phyloP scores from a whole-genome alignment of 2,329 filamentous ascomycete species.

The Tolypocladium nubicola region DNA sequence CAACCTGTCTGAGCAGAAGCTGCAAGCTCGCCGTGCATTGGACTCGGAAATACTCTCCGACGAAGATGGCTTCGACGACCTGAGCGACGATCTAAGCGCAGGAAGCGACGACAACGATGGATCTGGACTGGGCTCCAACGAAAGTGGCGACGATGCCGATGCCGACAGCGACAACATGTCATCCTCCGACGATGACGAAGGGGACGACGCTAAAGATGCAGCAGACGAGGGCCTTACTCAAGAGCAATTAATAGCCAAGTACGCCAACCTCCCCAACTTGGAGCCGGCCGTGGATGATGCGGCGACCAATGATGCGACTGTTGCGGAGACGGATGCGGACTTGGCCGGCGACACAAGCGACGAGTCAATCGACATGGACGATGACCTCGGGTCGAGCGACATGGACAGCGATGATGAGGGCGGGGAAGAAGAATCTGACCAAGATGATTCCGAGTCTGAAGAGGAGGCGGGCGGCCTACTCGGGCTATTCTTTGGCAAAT shows the following conservation, averaged over 20 bases:
- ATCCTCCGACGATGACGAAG: conserved; percentile 52
- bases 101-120: conserved; percentile 24
- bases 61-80: conserved; percentile 34
- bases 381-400: conserved; percentile 51
- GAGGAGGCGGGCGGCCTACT: conserved; percentile 38
- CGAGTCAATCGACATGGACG: conserved; percentile 59
- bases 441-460: conserved; percentile 29
- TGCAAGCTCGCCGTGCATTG: conserved; percentile 48
- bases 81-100: conserved; percentile 34
- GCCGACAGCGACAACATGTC: conserved; percentile 43
- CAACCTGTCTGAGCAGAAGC: conserved; percentile 57
- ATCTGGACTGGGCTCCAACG: conserved; percentile 22
- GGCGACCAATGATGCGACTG: conserved; percentile 11
- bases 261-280: conserved; percentile 49
- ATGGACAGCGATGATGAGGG: conserved; percentile 27
- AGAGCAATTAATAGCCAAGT: conserved; percentile 59
- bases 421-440: conserved; percentile 30
- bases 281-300: conserved; percentile 17
- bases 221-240: conserved; percentile 58
- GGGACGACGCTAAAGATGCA: conserved; percentile 39
- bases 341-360: conserved; percentile 43
- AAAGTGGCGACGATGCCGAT: conserved; percentile 29
- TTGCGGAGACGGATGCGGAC: conserved; percentile 11
- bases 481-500: conserved; percentile 48
- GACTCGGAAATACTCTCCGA: conserved; percentile 41